These are phyloP conservation scores for Quercus tomentella DNA, from an alignment of 331 rosid species.

Conservation along the genomic window DNA sequence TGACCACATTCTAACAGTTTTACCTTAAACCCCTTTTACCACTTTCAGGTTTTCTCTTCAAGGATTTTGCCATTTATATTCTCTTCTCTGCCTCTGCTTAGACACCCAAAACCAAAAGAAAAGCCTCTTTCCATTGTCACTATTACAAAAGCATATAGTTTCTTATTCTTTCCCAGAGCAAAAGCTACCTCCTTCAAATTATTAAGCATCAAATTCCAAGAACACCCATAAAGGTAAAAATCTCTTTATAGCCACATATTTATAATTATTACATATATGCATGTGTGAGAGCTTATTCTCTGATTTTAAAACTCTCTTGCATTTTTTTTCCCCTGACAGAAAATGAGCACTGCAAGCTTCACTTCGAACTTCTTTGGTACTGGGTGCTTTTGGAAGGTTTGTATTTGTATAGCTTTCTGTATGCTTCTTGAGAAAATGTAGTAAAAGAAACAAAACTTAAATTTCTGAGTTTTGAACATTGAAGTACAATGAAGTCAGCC, in stretches of 20 bases:
- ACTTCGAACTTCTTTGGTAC: conserved; percentile 29
- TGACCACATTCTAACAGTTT: neutral
- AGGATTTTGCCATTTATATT: neutral
- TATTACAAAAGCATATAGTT: neutral
- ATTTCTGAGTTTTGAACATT: neutral
- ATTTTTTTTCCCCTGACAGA: neutral
- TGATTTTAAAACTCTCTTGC: neutral
- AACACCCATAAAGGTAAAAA: neutral
- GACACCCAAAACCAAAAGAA: too few relatives aligned
- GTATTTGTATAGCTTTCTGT: conserved; percentile 1
- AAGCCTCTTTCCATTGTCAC: neutral
- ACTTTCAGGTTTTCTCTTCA: neutral
- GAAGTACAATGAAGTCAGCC: neutral
- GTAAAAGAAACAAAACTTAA: neutral
- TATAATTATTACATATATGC: too few relatives aligned
- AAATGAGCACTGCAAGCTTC: conserved; percentile 46
- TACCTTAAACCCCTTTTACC: neutral
- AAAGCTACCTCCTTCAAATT: neutral
- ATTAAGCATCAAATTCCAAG: neutral
- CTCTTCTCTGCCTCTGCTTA: neutral
- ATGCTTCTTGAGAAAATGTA: neutral
- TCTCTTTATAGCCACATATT: neutral
- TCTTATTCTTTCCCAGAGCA: neutral
- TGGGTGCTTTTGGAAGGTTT: conserved; percentile 45
- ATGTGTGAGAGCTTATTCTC: neutral